Base-by-base conservation (phyloP, 108 stramenopile genomes). In the Pelagomonas calceolata region DNA sequence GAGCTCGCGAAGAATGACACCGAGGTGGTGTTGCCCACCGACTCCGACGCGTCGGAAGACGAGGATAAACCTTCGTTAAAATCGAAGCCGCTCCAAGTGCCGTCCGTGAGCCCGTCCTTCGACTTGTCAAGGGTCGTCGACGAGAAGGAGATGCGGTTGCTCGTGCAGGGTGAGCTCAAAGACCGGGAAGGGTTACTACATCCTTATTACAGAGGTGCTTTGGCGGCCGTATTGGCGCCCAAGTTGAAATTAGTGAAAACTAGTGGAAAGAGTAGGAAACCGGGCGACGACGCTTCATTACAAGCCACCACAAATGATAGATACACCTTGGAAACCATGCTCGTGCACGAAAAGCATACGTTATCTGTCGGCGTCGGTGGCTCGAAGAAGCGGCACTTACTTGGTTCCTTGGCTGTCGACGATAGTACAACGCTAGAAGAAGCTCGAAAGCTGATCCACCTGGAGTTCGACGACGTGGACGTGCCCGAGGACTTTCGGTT, bases 381-480 rank as follows among this genome's bases (percentile, higher is more conserved):
- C 45, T 37, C 34, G 18, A 31, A 30, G 36, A 18, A 30, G 7
- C 30, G 37, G 43, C 44, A 69, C 46, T 30, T 69, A 30, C 31
- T 69, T 32, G 69, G 69, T 10, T 30, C 69, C 32, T 4, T 69
- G 18, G 32, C 30, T 10, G 60, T 69, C 46, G 69, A 69, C 45
- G 69, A 69, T 32, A 15, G 30, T 45, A 69, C 46, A 46, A 69
- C 44, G 43, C 46, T 69, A 30, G 69, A 35, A 9, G n/a, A 30
- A 0, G 44, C 46, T 9, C 43, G 69, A 46, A 14, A 17, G 10
- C 45, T 51, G 46, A 51, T 69, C 31, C n/a, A 30, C 30, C 31
- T 32, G 46, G 69, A 69, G 45, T 32, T 69, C 44, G 69, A 69
- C 69, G 69, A 69, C 18, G 69, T 60, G 45, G 69, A 69, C 69